Evolutionary conservation across 768 basidiomycete genomes (phyloP), one percentile per base, ranked within the genome.

Genomic region (Leccinum imitatum): DNA sequence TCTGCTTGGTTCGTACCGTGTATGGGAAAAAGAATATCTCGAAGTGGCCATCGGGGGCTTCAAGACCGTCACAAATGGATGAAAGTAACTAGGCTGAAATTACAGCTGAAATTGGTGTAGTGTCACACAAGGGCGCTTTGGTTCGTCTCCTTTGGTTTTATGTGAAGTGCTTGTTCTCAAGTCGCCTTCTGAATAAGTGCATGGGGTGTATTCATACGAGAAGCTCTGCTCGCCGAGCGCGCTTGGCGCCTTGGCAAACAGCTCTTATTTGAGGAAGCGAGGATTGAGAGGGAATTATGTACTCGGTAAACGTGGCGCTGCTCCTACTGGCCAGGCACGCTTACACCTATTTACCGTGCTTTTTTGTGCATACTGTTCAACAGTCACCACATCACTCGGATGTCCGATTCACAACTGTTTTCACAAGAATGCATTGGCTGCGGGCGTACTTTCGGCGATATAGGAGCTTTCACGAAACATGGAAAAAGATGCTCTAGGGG

Each of bases 191-290:
- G 35, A 31, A 23, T 68, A 94, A 93, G 93, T 98, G 15, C 97
- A 99, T 69, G 98, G 97, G 97, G 93, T 99, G 3, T 99, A 97
- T 73, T 94, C 95, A 0, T 99, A 99, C 75, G 89, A 95, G 71
- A 93, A 87, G 71, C 81, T 99, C 13, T 90, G 95, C 6, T 81
- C 88, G 0, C 84, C 95, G 14, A 99, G 98, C 73, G 97, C 98
- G n/a, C 69, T 95, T 11, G 89, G 90, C 0, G 98, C 97, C 7
- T 69, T 99, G 25, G 25, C 1, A 97, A 99, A 75, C 96, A 93
- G 72, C 75, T 99, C 7, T 77, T 99, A 33, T 89, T 94, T 67
- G 95, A 96, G 91, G 3, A 85, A 81, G 65, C 82, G 94, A 41
- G 97, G 97, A 1, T 75, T 98, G 61, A 79, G 78, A 7, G 93